Evolutionary conservation across 148 eudicot genomes (phyloP).

Genomic region (Fagopyrum esculentum): DNA sequence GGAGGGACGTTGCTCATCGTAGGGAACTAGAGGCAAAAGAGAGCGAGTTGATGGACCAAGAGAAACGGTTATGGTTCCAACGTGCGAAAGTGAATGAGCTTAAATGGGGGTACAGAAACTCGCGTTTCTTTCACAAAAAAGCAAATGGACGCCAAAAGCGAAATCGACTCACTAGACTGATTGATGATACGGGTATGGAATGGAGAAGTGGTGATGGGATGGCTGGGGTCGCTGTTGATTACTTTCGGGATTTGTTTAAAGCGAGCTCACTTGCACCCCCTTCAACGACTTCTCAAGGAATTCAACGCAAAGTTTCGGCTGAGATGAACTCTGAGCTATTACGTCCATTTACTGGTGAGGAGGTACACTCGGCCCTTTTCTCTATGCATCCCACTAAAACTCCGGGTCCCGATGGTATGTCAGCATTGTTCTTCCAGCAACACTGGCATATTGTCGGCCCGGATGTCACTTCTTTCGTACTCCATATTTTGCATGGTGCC

Average conservation of each 20-base stretch:
- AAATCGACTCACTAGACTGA: neutral
- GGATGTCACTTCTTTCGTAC: too few species aligned
- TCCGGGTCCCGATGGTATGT: too few species aligned
- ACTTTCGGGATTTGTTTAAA: neutral
- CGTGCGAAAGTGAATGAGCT: neutral
- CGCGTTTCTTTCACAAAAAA: neutral
- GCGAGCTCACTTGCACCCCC: neutral
- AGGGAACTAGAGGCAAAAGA: neutral
- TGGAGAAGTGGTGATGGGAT: neutral
- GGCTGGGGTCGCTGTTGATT: neutral
- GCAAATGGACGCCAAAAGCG: neutral
- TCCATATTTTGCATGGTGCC: too few species aligned
- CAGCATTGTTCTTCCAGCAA: too few species aligned
- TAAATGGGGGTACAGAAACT: neutral
- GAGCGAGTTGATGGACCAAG: neutral
- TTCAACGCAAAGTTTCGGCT: too few species aligned
- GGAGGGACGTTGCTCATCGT: neutral
- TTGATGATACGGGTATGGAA: neutral
- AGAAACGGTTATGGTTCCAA: neutral
- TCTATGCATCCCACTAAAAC: too few species aligned
- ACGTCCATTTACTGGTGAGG: too few species aligned
- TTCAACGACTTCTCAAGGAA: too few species aligned
- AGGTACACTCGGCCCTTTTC: too few species aligned
- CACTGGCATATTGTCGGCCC: too few species aligned
- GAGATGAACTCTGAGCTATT: too few species aligned